A percentile compares a stretch with the other conserved stretches of the same genome.
These are phyloP conservation scores for Bocquillonia castaneifolia DNA, from an alignment of 441 rosid species.

Conservation along the genomic window DNA sequence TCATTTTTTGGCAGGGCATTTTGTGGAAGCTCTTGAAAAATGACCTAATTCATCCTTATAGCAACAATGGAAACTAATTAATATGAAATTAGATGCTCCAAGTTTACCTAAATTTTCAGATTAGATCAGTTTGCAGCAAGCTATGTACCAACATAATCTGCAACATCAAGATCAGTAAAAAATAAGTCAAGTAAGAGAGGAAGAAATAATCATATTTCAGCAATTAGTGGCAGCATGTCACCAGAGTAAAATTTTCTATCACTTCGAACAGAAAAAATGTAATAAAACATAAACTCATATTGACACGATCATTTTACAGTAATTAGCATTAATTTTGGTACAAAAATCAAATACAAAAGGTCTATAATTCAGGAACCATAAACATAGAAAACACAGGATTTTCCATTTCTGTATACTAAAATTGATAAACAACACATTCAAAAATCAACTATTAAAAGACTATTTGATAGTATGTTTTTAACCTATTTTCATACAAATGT, in stretches of 20 bases:
- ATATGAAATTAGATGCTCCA: not conserved
- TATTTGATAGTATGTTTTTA: not conserved
- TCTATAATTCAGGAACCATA: not conserved
- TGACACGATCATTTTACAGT: not conserved
- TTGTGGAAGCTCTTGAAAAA: not conserved
- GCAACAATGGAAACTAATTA: not conserved
- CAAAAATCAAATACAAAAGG: not conserved
- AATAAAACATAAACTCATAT: not conserved
- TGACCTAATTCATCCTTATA: not conserved
- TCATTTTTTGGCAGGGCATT: not conserved
- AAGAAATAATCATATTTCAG: not conserved
- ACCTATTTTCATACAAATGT: not conserved
- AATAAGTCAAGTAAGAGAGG: not conserved
- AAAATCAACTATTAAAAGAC: not conserved
- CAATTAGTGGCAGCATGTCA: not conserved
- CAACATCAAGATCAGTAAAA: conserved; percentile 4
- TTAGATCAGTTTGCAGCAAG: not conserved
- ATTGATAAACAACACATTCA: not conserved
- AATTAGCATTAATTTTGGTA: not conserved
- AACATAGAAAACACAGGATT: not conserved
- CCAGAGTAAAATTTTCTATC: not conserved
- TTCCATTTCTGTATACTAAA: not conserved
- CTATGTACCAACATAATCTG: conserved; percentile 21
- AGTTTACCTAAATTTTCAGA: not conserved
- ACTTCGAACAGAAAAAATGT: not conserved